A percentile compares a stretch with the other conserved stretches of the same genome.
These are phyloP conservation scores for Edaphochlamys debaryana DNA, from an alignment of 139 green algal genomes.

Conservation along the genomic window DNA sequence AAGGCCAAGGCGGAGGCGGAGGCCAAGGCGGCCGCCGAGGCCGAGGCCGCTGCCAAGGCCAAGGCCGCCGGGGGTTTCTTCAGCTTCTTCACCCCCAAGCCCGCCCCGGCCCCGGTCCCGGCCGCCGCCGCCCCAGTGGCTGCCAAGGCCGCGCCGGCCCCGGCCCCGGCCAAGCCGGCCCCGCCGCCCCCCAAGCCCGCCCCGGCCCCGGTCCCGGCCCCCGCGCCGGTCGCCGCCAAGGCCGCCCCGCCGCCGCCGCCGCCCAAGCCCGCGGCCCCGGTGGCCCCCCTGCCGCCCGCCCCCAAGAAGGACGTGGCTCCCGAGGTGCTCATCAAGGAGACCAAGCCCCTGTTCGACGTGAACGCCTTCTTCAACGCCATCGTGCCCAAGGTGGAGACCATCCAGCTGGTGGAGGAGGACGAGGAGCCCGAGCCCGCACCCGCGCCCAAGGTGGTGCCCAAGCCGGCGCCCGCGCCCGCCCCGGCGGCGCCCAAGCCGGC, in stretches of 20 bases:
- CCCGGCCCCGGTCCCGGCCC: neutral
- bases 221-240: neutral
- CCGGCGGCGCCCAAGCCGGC: no score
- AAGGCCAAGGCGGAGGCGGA: neutral
- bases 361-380: neutral
- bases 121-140: slow-evolving; percentile 13
- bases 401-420: neutral
- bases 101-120: neutral
- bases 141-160: neutral
- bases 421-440: neutral
- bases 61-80: neutral
- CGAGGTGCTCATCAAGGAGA: neutral
- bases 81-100: neutral
- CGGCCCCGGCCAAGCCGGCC: neutral
- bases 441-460: no score
- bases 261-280: neutral
- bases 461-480: no score
- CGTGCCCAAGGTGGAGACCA: no score
- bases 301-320: no score
- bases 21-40: slow-evolving; percentile 6
- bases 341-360: neutral
- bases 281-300: no score
- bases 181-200: neutral
- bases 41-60: slow-evolving; percentile 13
- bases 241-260: no score